phyloP scores from a whole-genome alignment of 805 yeast genomes.

The Candida anglica region DNA sequence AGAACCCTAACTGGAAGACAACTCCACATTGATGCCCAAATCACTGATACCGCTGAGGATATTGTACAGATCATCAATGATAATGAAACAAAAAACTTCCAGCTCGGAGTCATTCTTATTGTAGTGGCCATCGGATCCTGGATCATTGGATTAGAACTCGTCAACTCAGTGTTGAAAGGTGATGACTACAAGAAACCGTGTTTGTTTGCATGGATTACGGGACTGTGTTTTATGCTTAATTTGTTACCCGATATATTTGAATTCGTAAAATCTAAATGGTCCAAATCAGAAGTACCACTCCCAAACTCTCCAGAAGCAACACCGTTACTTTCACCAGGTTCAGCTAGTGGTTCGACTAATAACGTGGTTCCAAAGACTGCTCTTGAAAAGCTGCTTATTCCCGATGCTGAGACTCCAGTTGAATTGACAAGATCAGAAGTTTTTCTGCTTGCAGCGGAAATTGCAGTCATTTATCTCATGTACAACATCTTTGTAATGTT shows the following conservation, averaged over 20 bases:
- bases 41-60: conserved; percentile 16
- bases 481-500: conserved; percentile 39
- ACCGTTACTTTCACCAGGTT: neutral
- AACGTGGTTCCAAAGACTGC: conserved; percentile 4
- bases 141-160: conserved; percentile 47
- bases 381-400: conserved; percentile 5
- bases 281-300: neutral
- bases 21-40: conserved; percentile 5
- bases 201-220: conserved; percentile 45
- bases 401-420: conserved; percentile 6
- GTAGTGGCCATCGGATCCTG: conserved; percentile 42
- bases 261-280: neutral
- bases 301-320: conserved; percentile 1
- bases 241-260: conserved; percentile 33
- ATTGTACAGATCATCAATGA: conserved; percentile 33
- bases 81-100: conserved; percentile 40
- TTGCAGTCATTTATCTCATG: conserved; percentile 38
- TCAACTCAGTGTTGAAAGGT: conserved; percentile 46
- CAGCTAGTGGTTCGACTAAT: no score
- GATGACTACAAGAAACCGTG: conserved; percentile 47
- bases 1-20: neutral
- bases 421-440: conserved; percentile 27
- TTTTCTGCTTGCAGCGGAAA: conserved; percentile 30
- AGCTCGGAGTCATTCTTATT: conserved; percentile 40
- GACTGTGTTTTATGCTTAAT: conserved; percentile 43